Percentiles rank a stretch among this genome's conserved stretches.
These are phyloP conservation scores for Lipomyces kockii DNA, from an alignment of 805 yeast species.

Conservation along the genomic window DNA sequence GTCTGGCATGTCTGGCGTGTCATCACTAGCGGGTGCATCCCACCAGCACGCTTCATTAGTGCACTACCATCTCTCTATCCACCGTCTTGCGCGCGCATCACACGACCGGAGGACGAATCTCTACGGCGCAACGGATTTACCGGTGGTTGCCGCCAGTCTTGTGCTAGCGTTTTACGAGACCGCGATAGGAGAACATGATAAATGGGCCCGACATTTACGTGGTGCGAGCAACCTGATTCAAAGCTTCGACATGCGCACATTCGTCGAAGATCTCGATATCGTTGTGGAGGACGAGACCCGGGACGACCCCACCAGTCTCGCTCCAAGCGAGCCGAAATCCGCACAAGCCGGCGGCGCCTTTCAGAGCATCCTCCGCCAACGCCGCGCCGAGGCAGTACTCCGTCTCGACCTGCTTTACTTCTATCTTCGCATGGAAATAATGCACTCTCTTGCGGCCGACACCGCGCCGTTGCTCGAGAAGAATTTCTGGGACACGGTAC, in stretches of 20 bases:
- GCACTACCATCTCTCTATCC: constrained; percentile 27
- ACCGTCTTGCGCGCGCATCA: constrained; percentile 20
- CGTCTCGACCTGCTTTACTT: constrained; percentile 20
- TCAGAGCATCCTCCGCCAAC: constrained; percentile 5
- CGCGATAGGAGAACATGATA: constrained; percentile 27
- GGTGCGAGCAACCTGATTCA: constrained; percentile 24
- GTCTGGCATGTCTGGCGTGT: background rate
- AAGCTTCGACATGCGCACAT: constrained; percentile 13
- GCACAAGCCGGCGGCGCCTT: constrained; percentile 8
- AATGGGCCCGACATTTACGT: constrained; percentile 27
- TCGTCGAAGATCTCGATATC: constrained; percentile 10
- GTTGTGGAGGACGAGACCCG: background rate
- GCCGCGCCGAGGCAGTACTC: constrained; percentile 23
- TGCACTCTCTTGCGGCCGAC: constrained; percentile 22
- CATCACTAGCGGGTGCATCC: constrained; percentile 13
- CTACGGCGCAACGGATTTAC: constrained; percentile 5
- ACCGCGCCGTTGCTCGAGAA: constrained; percentile 12
- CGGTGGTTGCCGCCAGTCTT: constrained; percentile 27
- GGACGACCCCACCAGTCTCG: constrained; percentile 1
- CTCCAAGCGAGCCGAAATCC: constrained; percentile 3
- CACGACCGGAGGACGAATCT: constrained; percentile 1
- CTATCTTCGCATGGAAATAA: constrained; percentile 23
- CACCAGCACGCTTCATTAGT: constrained; percentile 22
- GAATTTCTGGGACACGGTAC: constrained; percentile 16
- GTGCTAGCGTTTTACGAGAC: constrained; percentile 27